Base-by-base conservation (phyloP, 2,329 filamentous ascomycete genomes). In the Aspergillus fructus region DNA sequence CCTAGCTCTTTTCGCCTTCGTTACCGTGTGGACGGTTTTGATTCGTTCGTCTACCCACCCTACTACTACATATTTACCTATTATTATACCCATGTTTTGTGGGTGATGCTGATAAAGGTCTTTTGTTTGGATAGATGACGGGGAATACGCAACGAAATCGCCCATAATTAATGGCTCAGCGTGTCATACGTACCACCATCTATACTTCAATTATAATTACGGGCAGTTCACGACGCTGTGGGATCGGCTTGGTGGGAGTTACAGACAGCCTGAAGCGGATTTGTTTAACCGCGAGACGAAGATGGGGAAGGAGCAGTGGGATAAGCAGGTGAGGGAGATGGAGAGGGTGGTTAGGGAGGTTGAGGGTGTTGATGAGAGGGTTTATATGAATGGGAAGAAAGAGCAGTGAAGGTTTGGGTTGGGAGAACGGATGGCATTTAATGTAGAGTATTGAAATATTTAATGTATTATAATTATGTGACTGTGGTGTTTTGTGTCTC, bases 21-120 rank as follows among this genome's bases (percentile, higher is more conserved):
- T 97, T 77, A 96, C 97, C 76, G 85, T 97, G 76, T 97, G 93
- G 93, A 96, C 93, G 39, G 90, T 97, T 66, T 82, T 97, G 77
- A 97, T 97, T 70, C 86, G 66, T 68, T 42, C 67, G 71, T 66
- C 2, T 4, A 9, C 23, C 21, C 30, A 11, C 34, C 48, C 17
- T 19, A 19, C 17, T 19, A 19, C 17, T 19, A 19, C 17, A 19
- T 19, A 1, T 1, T 19, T 39, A 43, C 12, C 5, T 6, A 30
- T 8, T 6, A 30, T 8, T 27, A 27, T 27, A 27, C 24, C 7
- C 43, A 21, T 21, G 19, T 21, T 24, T 37, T n/a, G 48, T 62
- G 33, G 55, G 43, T 9, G 2, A 41, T 21, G 12, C 2, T 27
- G 8, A 27, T 27, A 27, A 4, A 19, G 17, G 21, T 21, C 21